Conservation (phyloP, 768 basidiomycete species). For the Tylopilus sp. region DNA sequence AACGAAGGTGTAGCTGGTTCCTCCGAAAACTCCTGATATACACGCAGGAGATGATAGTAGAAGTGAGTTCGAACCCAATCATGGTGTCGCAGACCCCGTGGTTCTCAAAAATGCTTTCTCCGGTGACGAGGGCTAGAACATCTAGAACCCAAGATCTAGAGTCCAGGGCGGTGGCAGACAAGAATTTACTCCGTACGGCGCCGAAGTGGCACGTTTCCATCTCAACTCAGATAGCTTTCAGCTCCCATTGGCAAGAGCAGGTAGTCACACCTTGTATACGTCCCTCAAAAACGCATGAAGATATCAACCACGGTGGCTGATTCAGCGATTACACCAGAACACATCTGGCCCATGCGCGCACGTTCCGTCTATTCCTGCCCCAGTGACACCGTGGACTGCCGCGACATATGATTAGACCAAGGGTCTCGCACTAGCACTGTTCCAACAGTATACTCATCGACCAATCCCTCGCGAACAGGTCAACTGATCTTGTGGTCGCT, state of each 20-base stretch:
- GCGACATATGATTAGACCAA: slow-evolving; percentile 54
- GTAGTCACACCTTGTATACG: neutral
- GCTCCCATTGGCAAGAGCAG: neutral
- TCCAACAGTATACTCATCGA: slow-evolving; percentile 53
- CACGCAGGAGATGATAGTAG: slow-evolving; percentile 36
- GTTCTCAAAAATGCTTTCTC: slow-evolving; percentile 31
- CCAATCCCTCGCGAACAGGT: slow-evolving; percentile 47
- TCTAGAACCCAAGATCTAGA: slow-evolving; percentile 15
- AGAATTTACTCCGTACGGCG: slow-evolving; percentile 9
- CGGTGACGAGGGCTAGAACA: slow-evolving; percentile 32
- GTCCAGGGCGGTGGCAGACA: slow-evolving; percentile 12
- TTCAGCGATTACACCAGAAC: slow-evolving; percentile 11
- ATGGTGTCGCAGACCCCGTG: slow-evolving; percentile 29
- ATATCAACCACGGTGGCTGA: slow-evolving; percentile 18
- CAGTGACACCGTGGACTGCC: slow-evolving; percentile 12
- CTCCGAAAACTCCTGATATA: slow-evolving; percentile 25
- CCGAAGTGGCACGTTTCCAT: slow-evolving; percentile 6
- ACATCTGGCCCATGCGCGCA: too few species aligned
- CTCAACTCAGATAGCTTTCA: neutral
- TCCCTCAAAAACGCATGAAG: slow-evolving; percentile 14
- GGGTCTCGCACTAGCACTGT: slow-evolving; percentile 35
- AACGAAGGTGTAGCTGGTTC: slow-evolving; percentile 37
- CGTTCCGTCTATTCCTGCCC: slow-evolving; percentile 7
- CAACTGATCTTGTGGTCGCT: slow-evolving; percentile 60
- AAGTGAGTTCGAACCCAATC: slow-evolving; percentile 54